Conservation (phyloP, 345 rosid species). For the Laguncularia racemosa region DNA sequence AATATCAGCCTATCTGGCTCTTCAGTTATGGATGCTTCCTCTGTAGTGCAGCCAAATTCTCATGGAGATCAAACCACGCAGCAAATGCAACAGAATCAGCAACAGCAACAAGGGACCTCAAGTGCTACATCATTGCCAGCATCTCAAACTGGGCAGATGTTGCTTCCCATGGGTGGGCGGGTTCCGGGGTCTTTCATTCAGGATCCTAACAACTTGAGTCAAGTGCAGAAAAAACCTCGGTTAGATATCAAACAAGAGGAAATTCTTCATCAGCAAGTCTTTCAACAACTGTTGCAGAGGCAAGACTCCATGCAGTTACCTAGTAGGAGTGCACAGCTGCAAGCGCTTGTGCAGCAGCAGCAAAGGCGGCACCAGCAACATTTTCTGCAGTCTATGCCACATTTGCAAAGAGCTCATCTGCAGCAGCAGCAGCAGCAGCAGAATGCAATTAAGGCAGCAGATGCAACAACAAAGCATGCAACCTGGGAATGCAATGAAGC, state of each 20-base stretch:
- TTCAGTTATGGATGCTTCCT: conserved; percentile 79
- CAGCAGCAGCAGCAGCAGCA: conserved; percentile 66
- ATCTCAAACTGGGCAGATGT: conserved; percentile 53
- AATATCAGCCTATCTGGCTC: conserved; percentile 86
- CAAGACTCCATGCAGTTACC: conserved; percentile 74
- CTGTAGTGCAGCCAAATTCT: conserved; percentile 57
- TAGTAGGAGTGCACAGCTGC: conserved; percentile 66
- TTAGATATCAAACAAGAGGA: conserved; percentile 88
- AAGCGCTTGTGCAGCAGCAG: conserved; percentile 57
- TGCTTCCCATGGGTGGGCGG: conserved; percentile 52
- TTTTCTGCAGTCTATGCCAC: conserved; percentile 73
- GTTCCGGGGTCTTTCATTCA: conserved; percentile 63
- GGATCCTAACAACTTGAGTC: conserved; percentile 59
- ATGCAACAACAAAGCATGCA: conserved; percentile 80
- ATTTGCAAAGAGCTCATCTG: conserved; percentile 69
- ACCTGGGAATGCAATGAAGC: conserved; percentile 38
- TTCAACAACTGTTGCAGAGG: conserved; percentile 79
- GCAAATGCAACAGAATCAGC: conserved; percentile 47
- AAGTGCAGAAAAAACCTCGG: conserved; percentile 72
- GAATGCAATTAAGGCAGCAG: conserved; percentile 66
- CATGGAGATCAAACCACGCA: conserved; percentile 62
- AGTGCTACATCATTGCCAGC: conserved; percentile 65
- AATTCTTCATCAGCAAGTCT: conserved; percentile 70
- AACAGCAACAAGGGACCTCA: conserved; percentile 63
- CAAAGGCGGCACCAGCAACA: conserved; percentile 39